Conservation (phyloP, 441 rosid genomes). For the Populus hybrid region DNA sequence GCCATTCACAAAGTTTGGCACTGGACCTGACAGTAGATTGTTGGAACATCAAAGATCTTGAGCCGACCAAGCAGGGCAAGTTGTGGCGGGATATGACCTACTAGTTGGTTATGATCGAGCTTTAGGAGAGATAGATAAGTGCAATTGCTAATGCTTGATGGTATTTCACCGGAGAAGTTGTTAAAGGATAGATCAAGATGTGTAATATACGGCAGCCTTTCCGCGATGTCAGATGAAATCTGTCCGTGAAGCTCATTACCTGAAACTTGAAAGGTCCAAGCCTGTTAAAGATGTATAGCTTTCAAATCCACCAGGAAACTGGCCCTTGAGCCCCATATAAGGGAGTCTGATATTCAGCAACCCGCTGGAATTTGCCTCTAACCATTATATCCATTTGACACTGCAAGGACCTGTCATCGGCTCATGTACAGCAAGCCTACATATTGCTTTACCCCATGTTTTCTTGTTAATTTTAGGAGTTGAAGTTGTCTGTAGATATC, state of each 20-base stretch:
- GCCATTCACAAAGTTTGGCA: conserved; percentile 18
- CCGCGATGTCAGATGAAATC: conserved; percentile 25
- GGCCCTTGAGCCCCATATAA: background rate
- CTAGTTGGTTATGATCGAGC: too few species aligned
- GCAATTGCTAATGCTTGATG: too few species aligned
- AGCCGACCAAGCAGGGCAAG: conserved; percentile 18
- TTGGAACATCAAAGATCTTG: conserved; percentile 30
- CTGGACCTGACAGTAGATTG: conserved; percentile 36
- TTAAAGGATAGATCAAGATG: background rate
- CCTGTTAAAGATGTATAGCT: background rate
- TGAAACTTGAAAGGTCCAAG: background rate
- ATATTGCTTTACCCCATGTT: too few species aligned
- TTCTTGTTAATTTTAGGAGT: too few species aligned
- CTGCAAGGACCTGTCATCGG: too few species aligned
- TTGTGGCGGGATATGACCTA: conserved; percentile 32
- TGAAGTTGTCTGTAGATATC: too few species aligned
- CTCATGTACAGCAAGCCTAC: too few species aligned
- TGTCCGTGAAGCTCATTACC: conserved; percentile 11
- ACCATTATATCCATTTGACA: too few species aligned
- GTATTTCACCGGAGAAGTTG: too few species aligned
- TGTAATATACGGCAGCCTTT: background rate
- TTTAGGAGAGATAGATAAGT: too few species aligned
- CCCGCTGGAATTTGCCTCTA: too few species aligned
- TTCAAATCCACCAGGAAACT: background rate
- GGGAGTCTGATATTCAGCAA: background rate